phyloP scores from a whole-genome alignment of 768 basidiomycete species.

The Favolaschia claudopus region DNA sequence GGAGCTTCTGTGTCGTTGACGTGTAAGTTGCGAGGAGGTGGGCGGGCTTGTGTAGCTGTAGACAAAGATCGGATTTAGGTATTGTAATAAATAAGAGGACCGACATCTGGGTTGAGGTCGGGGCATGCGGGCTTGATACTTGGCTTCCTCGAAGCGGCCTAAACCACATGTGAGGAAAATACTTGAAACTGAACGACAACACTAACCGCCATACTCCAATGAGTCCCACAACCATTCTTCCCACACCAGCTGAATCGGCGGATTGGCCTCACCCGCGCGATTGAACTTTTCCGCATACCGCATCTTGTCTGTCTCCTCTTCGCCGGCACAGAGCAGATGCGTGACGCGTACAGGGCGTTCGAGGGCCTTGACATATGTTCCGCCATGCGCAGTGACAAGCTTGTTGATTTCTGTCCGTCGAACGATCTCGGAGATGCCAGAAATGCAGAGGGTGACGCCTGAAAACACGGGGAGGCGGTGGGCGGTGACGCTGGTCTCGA shows the following conservation, averaged over 20 bases:
- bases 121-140: constrained; percentile 65
- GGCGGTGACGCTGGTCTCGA: too few relatives aligned
- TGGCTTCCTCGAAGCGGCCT: constrained; percentile 72
- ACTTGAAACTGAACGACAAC: too few relatives aligned
- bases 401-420: constrained; percentile 72
- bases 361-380: constrained; percentile 75
- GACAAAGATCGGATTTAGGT: too few relatives aligned
- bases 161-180: neutral
- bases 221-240: constrained; percentile 99
- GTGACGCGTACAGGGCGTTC: constrained; percentile 84
- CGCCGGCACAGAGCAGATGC: constrained; percentile 81
- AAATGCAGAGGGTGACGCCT: constrained; percentile 72
- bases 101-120: constrained; percentile 60
- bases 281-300: constrained; percentile 81
- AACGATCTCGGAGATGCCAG: constrained; percentile 73
- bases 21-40: too few relatives aligned
- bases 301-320: constrained; percentile 79
- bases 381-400: constrained; percentile 65
- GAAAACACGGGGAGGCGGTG: too few relatives aligned
- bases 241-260: constrained; percentile 78
- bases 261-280: constrained; percentile 67
- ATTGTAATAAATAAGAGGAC: too few relatives aligned
- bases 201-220: constrained; percentile 76
- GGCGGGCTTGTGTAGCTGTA: constrained; percentile 33
- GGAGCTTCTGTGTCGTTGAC: too few relatives aligned